Evolutionary conservation across 164 flowering plant species (phyloP).

Genomic region (Pachysandra terminalis): DNA sequence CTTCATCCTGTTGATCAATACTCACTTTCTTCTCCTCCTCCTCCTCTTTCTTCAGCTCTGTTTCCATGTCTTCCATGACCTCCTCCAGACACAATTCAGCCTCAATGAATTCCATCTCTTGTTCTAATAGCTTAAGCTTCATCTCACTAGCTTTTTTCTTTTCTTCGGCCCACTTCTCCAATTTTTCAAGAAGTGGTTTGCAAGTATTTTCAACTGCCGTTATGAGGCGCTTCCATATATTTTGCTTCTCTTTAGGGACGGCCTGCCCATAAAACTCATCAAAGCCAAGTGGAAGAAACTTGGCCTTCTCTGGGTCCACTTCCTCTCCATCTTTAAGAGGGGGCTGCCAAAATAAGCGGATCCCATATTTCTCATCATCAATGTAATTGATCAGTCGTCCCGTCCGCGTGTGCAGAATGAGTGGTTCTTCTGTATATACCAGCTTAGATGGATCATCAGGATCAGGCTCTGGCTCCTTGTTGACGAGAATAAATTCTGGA

Average conservation of each 20-base stretch:
- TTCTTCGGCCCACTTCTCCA: constrained; percentile 73
- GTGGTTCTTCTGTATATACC: constrained; percentile 63
- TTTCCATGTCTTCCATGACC: constrained; percentile 66
- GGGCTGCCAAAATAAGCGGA: constrained; percentile 93
- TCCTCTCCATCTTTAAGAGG: constrained; percentile 59
- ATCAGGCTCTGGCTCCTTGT: constrained; percentile 81
- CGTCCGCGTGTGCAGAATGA: constrained; percentile 69
- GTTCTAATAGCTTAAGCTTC: constrained; percentile 45
- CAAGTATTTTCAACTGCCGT: constrained; percentile 31
- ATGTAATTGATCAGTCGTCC: constrained; percentile 72
- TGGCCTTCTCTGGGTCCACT: constrained; percentile 60
- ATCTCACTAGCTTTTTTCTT: constrained; percentile 52
- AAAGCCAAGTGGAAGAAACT: constrained; percentile 79
- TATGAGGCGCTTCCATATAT: constrained; percentile 28
- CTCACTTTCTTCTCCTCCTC: constrained; percentile 61
- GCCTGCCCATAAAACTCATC: constrained; percentile 78
- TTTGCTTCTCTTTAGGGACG: constrained; percentile 25
- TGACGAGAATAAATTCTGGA: constrained; percentile 74
- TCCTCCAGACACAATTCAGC: constrained; percentile 70
- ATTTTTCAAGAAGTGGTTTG: constrained; percentile 37
- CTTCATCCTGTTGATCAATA: constrained; percentile 33
- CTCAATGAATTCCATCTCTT: constrained; percentile 64
- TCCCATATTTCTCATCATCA: constrained; percentile 78
- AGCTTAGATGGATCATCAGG: constrained; percentile 74
- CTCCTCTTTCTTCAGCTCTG: constrained; percentile 54